Conservation (phyloP, 106 monocot genomes). For the Dendrobium catenatum region DNA sequence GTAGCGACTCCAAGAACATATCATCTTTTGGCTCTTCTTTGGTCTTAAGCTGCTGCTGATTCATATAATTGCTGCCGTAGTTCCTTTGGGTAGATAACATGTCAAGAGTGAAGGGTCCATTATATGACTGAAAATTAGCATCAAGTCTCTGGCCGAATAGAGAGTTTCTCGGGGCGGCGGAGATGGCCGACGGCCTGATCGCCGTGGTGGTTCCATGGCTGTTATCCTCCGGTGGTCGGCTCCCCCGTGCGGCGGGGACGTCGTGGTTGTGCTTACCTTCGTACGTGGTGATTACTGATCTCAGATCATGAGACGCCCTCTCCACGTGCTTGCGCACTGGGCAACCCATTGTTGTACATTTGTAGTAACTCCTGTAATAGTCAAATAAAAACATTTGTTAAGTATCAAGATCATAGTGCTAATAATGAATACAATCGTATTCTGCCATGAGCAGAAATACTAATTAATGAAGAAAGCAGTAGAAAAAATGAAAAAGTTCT, state of each 20-base stretch:
- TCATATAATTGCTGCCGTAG: neutral
- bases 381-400: neutral
- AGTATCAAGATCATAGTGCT: no score
- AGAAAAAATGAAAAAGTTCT: neutral
- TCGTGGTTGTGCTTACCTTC: constrained; percentile 97
- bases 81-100: neutral
- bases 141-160: neutral
- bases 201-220: constrained; percentile 10
- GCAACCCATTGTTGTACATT: constrained; percentile 72
- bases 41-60: constrained; percentile 1
- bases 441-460: no score
- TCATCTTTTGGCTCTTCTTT: constrained; percentile 18
- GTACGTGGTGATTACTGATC: constrained; percentile 85
- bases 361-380: constrained; percentile 88
- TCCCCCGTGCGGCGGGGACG: constrained; percentile 61
- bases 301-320: constrained; percentile 64
- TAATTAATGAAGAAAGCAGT: neutral
- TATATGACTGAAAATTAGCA: neutral
- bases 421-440: no score
- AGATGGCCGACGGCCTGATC: constrained; percentile 21
- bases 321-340: constrained; percentile 90
- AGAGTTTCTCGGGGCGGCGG: neutral
- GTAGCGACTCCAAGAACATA: constrained; percentile 24
- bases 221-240: neutral
- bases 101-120: neutral